These are phyloP conservation scores for Hanseniaspora hatyaiensis DNA, from an alignment of 805 yeast genomes.

Conservation along the genomic window DNA sequence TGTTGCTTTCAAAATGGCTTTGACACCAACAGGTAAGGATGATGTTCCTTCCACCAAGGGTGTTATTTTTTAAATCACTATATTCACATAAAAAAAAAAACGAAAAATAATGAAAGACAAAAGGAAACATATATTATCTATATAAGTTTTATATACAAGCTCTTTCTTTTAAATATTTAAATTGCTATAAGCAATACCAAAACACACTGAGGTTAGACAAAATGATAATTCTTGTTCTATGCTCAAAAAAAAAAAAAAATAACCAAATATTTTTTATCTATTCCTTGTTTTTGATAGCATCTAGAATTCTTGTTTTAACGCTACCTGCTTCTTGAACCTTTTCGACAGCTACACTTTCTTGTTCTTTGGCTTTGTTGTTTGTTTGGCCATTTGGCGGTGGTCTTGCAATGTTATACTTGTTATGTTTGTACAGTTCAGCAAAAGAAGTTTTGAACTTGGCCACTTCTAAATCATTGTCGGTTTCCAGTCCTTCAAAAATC, in stretches of 20 bases:
- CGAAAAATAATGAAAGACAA: neutral
- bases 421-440: neutral
- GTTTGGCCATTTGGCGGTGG: no score
- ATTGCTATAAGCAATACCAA: no score
- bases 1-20: conserved; percentile 79
- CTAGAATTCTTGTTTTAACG: conserved; percentile 17
- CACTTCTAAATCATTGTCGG: neutral
- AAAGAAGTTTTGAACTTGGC: conserved; percentile 9
- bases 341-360: conserved; percentile 19
- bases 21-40: conserved; percentile 65
- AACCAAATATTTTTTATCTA: neutral
- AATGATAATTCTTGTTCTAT: no score
- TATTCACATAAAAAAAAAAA: neutral
- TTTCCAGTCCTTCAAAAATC: conserved; percentile 4
- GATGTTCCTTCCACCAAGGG: conserved; percentile 97
- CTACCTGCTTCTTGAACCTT: conserved; percentile 17
- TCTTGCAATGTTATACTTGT: neutral
- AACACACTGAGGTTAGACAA: no score
- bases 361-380: conserved; percentile 17
- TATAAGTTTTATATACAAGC: neutral
- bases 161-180: neutral
- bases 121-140: conserved; percentile 1
- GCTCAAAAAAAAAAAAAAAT: no score
- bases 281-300: conserved; percentile 6
- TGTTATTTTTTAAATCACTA: conserved; percentile 47